A percentile compares a stretch with the other conserved stretches of the same genome.
Conservation (phyloP, 495 filamentous ascomycete species). For the Arthonia radiata region DNA sequence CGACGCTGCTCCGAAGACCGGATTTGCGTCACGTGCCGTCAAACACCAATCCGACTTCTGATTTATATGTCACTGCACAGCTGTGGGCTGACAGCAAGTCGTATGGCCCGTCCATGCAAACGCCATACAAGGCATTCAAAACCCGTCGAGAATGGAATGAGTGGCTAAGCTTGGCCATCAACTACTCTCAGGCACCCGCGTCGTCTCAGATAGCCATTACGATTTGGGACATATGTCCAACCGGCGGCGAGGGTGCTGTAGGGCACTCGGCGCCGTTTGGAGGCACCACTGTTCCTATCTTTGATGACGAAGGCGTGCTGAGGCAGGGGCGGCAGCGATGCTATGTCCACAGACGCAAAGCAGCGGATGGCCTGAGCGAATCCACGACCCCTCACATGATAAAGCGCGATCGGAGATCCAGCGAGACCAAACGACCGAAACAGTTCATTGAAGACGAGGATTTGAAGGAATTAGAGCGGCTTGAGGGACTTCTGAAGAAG, state of each 20-base stretch:
- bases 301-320: conserved; percentile 73
- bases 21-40: conserved; percentile 71
- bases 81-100: conserved; percentile 93
- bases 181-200: conserved; percentile 52
- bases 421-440: conserved; percentile 18
- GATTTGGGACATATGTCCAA: conserved; percentile 78
- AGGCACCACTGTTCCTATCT: conserved; percentile 72
- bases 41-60: conserved; percentile 39
- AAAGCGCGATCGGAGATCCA: conserved; percentile 18
- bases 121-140: conserved; percentile 73
- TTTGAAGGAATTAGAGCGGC: conserved; percentile 50
- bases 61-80: conserved; percentile 80
- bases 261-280: conserved; percentile 76
- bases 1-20: conserved; percentile 48
- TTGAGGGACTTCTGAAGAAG: conserved; percentile 81
- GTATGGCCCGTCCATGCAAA: conserved; percentile 73
- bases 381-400: conserved; percentile 46
- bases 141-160: conserved; percentile 71
- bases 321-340: conserved; percentile 87
- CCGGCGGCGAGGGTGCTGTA: conserved; percentile 33
- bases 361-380: conserved; percentile 65
- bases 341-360: conserved; percentile 51
- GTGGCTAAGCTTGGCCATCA: conserved; percentile 74
- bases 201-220: conserved; percentile 76
- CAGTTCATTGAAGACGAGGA: conserved; percentile 26